Conservation (phyloP, 2,329 filamentous ascomycete species). For the Colletotrichum gloeosporioides region DNA sequence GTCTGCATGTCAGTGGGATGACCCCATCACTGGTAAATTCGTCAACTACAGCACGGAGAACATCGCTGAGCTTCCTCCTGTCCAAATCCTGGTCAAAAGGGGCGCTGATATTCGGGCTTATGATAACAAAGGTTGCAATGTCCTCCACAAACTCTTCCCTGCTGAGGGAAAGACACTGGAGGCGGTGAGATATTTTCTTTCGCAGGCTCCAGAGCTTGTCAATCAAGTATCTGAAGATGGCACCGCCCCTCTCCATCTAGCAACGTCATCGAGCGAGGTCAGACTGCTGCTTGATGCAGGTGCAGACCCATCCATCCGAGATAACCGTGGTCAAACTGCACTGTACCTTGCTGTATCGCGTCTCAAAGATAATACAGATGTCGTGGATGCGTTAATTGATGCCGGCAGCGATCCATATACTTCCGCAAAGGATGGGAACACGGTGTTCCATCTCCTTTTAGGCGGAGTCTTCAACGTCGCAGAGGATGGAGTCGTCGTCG, state of each 20-base stretch:
- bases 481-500: neutral
- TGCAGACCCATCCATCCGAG: neutral
- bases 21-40: neutral
- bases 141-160: neutral
- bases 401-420: neutral
- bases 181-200: neutral
- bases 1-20: neutral
- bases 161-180: neutral
- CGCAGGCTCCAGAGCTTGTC: neutral
- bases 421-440: neutral
- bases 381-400: neutral
- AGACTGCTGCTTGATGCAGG: neutral
- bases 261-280: neutral
- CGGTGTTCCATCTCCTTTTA: neutral
- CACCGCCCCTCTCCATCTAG: neutral
- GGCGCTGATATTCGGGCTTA: neutral
- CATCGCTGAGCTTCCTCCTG: neutral
- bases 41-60: fast-evolving
- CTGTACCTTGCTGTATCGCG: neutral
- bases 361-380: neutral
- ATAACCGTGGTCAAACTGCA: neutral
- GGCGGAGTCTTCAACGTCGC: neutral
- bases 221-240: neutral
- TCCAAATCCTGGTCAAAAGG: neutral
- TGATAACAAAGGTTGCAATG: neutral